Evolutionary conservation across 2,329 filamentous ascomycete species (phyloP).

Genomic region (Peltaster fructicola): DNA sequence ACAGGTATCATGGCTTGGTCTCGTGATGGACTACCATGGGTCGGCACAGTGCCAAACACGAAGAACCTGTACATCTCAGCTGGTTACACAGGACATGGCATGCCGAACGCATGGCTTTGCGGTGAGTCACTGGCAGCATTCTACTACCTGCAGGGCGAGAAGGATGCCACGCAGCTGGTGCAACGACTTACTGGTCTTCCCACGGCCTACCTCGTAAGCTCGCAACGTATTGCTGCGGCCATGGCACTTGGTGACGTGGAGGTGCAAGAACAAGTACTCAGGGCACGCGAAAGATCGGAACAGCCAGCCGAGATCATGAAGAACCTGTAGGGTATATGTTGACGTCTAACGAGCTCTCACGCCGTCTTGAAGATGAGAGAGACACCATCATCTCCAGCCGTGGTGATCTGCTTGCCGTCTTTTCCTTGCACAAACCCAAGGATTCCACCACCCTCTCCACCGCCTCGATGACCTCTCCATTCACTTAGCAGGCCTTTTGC

Average conservation of each 20-base stretch:
- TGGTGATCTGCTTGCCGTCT: constrained; percentile 59
- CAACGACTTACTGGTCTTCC: constrained; percentile 15
- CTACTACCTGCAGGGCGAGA: no score
- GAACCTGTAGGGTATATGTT: neutral
- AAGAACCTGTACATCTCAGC: constrained; percentile 14
- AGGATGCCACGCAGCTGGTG: no score
- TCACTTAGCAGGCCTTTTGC: constrained; percentile 60
- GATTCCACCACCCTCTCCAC: constrained; percentile 74
- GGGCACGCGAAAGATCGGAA: no score
- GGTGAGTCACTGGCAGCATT: constrained; percentile 48
- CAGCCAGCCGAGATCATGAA: no score
- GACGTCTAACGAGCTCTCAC: constrained; percentile 1
- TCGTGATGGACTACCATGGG: constrained; percentile 50
- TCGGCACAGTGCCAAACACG: constrained; percentile 44
- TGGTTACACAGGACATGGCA: constrained; percentile 45
- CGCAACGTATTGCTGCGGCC: constrained; percentile 11
- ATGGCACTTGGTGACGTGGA: no score
- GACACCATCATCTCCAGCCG: constrained; percentile 74
- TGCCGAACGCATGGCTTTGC: constrained; percentile 54
- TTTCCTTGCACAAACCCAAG: constrained; percentile 74
- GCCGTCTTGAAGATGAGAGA: constrained; percentile 44
- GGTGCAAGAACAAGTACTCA: no score
- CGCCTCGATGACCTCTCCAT: constrained; percentile 77
- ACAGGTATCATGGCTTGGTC: constrained; percentile 68
- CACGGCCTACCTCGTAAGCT: constrained; percentile 10